Evolutionary conservation across 148 eudicot genomes (phyloP), one percentile per base, ranked within the genome.

Genomic region (Vaccinium corymbosum): DNA sequence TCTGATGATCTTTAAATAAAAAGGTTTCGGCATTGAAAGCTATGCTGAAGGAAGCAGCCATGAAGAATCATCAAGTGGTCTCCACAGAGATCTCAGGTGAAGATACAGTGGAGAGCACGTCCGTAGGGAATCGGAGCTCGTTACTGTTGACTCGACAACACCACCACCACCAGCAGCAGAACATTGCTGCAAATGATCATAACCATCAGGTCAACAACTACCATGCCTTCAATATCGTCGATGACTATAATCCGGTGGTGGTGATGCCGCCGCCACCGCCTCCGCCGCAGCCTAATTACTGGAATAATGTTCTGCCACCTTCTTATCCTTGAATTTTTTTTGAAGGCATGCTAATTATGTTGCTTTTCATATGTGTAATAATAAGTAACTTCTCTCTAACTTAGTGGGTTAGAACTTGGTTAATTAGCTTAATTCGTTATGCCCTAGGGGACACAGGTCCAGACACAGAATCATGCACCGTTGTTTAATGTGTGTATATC

Each of bases 101-200:
- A 49, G 94, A 91, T 57, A 90, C 93, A 0, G 92, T 89, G 3
- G 94, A 93, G 22, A 89, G 93, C 91, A 88, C 92, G 10, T 83
- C 88, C 6, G 86, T 71, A 1, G 90, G 53, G 12, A 77, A 42
- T 17, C 80, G 52, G 29, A 25, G 79, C 81, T 83, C 79, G 15
- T 57, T 14, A 71, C 75, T 78, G 51, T 20, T 76, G 68, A n/a
- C 74, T 53, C 73, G 73, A 27, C 73, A 68, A 29, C 73, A 68
- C 32, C 73, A 68, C 19, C 38, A 12, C 4, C 57, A 55, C 4
- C 52, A 68, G 38, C 73, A 13, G 38, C 38, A 12, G 72, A 25
- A 66, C 12, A 25, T 66, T 66, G 72, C 32, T 25, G 29, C 29
- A n/a, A n/a, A 2, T 25, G 32, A 10, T 22, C 32, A 64, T 64